Evolutionary conservation across 2,329 filamentous ascomycete species (phyloP), one percentile per base, ranked within the genome.

Genomic region (Proliferodiscus dingleyae): DNA sequence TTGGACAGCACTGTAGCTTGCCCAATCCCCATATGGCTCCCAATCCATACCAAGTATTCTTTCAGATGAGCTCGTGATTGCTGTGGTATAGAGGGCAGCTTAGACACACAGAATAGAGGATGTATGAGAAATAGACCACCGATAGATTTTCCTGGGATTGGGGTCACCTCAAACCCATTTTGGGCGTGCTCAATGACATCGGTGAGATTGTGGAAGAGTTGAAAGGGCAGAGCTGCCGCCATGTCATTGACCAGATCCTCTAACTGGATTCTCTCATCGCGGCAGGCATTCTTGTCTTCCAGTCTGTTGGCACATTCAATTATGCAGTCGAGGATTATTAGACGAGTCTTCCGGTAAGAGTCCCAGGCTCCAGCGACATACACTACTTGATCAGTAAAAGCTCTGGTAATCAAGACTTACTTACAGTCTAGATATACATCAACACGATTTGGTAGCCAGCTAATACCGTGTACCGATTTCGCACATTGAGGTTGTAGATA

Each of bases 331-430:
- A 72, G 69, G 10, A 80, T 65, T 36, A 77, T 68, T 23, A 81
- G 65, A 3, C 76, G 68, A 7, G 71, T 68, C 13, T 71, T 70
- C 11, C 77, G 69, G 53, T 70, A 66, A 66, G 74, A 66, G 59
- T 80, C 80, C 69, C 71, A 75, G 5, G 78, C 67, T 49, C 69
- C 74, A 19, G 71, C 71, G 37, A 78, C 72, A 69, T 72, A 80
- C 34, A 34, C 44, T 46, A 16, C 11, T 13, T 10, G 18, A 6
- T 9, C 9, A 34, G 11, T 22, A 21, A 15, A 13, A 3, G 10
- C 18, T 6, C 13, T 37, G 16, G 7, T n/a, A 11, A 10, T 11
- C 6, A 3, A 24, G 19, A 15, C 11, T 19, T 24, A 37, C 34
- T 37, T 23, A 37, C 34, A n/a, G 11, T 37, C 34, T n/a, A 37